Evolutionary conservation across 2,329 filamentous ascomycete species (phyloP).

Genomic region (Microdochium paspali): DNA sequence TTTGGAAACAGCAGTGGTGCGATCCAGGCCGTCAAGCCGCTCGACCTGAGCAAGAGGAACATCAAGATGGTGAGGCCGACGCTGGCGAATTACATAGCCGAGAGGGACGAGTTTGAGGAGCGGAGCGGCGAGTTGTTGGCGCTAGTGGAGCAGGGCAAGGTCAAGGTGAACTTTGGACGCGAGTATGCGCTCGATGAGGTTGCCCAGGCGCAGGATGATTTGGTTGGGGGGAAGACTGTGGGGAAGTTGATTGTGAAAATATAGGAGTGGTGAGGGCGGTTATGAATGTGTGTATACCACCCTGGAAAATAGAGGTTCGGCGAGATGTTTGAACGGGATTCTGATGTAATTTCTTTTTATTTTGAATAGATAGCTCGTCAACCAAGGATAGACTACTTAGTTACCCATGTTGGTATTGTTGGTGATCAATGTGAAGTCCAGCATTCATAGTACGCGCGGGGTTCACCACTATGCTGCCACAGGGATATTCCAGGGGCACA

Average conservation of each 20-base stretch:
- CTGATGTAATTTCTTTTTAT: no score
- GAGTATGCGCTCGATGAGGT: constrained; percentile 7
- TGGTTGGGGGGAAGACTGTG: constrained; percentile 7
- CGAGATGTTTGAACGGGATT: no score
- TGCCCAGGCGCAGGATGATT: constrained; percentile 10
- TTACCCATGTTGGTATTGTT: no score
- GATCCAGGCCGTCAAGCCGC: constrained; percentile 41
- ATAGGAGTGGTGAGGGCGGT: not conserved
- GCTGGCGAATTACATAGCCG: constrained; percentile 53
- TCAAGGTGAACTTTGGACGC: constrained; percentile 7
- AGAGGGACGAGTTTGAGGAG: constrained; percentile 44
- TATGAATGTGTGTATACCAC: not conserved
- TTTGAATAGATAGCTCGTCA: no score
- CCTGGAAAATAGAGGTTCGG: no score
- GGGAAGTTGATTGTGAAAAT: constrained; percentile 11
- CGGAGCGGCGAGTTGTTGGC: constrained; percentile 10
- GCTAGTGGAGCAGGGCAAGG: constrained; percentile 7
- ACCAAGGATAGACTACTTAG: no score
- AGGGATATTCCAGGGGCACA: no score
- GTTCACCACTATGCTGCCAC: no score
- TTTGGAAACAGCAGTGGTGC: constrained; percentile 58
- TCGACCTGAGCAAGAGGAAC: constrained; percentile 52
- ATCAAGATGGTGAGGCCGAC: constrained; percentile 53
- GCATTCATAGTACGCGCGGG: no score
- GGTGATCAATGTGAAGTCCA: no score